These are phyloP conservation scores for Candida gigantensis DNA, from an alignment of 1,139 yeast species.

Conservation along the genomic window DNA sequence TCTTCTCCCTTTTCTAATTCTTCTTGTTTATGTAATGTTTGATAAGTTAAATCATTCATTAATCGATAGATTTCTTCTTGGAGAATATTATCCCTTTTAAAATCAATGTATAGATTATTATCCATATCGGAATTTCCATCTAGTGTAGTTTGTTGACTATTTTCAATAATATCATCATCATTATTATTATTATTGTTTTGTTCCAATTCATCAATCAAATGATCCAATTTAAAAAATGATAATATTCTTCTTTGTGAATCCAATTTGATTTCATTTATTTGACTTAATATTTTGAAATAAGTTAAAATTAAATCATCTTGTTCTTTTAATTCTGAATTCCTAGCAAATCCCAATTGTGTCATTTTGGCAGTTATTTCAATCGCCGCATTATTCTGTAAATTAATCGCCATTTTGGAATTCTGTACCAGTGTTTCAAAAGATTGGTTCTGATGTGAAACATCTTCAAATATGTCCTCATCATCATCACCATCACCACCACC, in stretches of 20 bases:
- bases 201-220: constrained; percentile 25
- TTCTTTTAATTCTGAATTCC: constrained; percentile 43
- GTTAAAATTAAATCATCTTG: constrained; percentile 37
- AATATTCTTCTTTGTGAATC: constrained; percentile 37
- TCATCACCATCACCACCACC: constrained; percentile 7
- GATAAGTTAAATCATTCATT: constrained; percentile 43
- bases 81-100: constrained; percentile 32
- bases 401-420: constrained; percentile 39
- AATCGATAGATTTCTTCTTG: constrained; percentile 47
- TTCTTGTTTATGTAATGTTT: constrained; percentile 34
- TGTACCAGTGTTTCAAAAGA: constrained; percentile 43
- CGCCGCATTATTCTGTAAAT: constrained; percentile 36
- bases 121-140: constrained; percentile 7
- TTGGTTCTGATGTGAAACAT: constrained; percentile 22
- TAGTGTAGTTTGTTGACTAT: constrained; percentile 12
- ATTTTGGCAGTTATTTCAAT: constrained; percentile 41
- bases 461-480: constrained; percentile 10
- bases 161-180: too few relatives aligned
- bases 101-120: constrained; percentile 21
- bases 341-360: constrained; percentile 39
- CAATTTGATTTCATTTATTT: constrained; percentile 30
- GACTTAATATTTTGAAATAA: constrained; percentile 29
- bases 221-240: constrained; percentile 39
- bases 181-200: too few relatives aligned
- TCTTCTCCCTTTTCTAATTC: constrained; percentile 25